Base-by-base conservation (phyloP, 2,329 filamentous ascomycete species). In the Penicillium sp. region DNA sequence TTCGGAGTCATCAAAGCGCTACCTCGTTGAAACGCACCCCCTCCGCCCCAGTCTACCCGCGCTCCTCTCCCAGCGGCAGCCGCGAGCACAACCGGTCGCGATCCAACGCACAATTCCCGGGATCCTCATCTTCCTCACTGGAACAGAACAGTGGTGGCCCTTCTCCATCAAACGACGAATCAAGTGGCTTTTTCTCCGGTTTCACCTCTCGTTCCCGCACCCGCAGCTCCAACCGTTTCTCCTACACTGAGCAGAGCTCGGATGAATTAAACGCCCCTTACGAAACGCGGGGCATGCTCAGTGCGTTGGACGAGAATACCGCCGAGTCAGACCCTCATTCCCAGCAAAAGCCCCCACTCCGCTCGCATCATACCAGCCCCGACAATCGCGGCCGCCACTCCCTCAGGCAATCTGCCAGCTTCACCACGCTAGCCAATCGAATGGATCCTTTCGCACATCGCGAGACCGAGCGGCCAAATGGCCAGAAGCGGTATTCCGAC, bases 401-500 rank as follows among this genome's bases (percentile, higher is more conserved):
- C 43, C 78, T 89, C 54, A 82, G 85, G 67, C 82, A 86, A 59
- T 89, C 88, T 22, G 80, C 81, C 56, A 89, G 86, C 71, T 88
- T 87, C 69, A 80, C 83, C 43, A 74, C 78, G 59, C 73, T 79
- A 62, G 63, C 69, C 14, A 80, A 79, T 66, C 73, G 77, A 44
- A 80, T 83, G 75, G 82, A 81, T 66, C 73, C 70, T 66, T 77
- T 72, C 61, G 74, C 65, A 46, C 75, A 76, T 55, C 67, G 72
- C 40, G 77, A 79, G 48, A 64, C 67, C 47, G 75, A 75, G 56
- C 76, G 83, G 62, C 77, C 83, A 58, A 91, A 79, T 59, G 80
- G 86, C 58, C 80, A 85, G 39, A 91, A 94, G 75, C 81, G 90
- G 62, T 88, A 87, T 71, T 94, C 90, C 14, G 90, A 94, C 73